Base-by-base conservation (phyloP, 345 rosid species). In the Camelina sativa region DNA sequence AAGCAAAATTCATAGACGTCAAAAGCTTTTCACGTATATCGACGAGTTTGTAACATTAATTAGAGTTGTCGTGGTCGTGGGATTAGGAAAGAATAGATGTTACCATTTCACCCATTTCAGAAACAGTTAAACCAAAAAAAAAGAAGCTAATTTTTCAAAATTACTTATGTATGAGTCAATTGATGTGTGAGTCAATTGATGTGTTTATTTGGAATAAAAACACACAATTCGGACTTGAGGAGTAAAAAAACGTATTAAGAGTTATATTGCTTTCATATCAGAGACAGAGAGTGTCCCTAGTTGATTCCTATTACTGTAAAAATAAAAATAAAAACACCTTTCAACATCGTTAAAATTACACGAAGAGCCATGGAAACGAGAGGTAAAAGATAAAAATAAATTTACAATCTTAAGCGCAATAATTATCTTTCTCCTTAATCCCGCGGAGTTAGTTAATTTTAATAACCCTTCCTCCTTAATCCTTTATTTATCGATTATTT, bases 31-130 rank as follows among this genome's bases (percentile, higher is more conserved):
- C 30, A 28, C 30, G 1, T 28, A 4, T 0, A 28, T 28, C 30
- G 30, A 28, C 30, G 30, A 28, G 30, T 28, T 28, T 28, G 30
- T 28, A 28, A 28, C 30, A 28, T 28, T 28, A 28, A 4, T 28
- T 28, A 28, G 30, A 28, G 30, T 28, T 28, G 30, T 75, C 79
- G 78, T 41, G 63, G 73, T 75, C 79, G 62, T 67, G 74, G 62
- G 65, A 20, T 60, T 55, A 37, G 6, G 47, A 17, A 17, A 59
- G 23, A 10, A 16, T 22, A 17, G 47, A 59, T 59, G 47, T 38
- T 60, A 34, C 8, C 37, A 34, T 32, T 32, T 6, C 35, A 32
- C 1, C 35, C 35, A 32, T 34, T 32, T 32, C 7, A 4, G 35
- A 32, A 32, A 32, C 7, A 32, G 7, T 32, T 32, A 6, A 32